phyloP scores from a whole-genome alignment of 768 basidiomycete genomes.

The Tephrocybe sp. region DNA sequence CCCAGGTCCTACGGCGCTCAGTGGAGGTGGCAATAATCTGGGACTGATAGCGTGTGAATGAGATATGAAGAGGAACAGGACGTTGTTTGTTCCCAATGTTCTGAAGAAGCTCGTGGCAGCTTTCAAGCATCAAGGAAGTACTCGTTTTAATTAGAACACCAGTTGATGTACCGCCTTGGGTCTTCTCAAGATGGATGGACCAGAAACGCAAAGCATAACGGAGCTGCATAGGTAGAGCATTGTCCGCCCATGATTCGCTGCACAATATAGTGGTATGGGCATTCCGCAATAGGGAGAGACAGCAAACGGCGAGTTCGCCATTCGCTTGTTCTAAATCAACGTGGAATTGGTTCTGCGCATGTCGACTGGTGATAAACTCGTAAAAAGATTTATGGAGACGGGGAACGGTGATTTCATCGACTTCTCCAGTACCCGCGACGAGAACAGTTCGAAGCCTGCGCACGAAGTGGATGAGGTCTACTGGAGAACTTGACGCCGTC shows the following conservation, averaged over 20 bases:
- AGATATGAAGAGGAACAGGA: not conserved
- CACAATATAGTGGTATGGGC: too few relatives aligned
- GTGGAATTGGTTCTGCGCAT: conserved; percentile 2
- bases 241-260: not conserved
- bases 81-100: not conserved
- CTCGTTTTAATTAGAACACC: not conserved
- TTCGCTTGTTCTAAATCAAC: not conserved
- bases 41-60: not conserved
- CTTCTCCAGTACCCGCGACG: conserved; percentile 9
- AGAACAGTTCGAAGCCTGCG: conserved; percentile 14
- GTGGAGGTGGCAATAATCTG: not conserved
- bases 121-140: not conserved
- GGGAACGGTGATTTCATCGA: conserved; percentile 10
- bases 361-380: conserved; percentile 11
- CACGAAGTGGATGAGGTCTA: conserved; percentile 14
- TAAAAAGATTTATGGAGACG: conserved; percentile 14
- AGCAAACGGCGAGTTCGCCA: not conserved
- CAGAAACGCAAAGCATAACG: conserved; percentile 7
- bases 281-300: not conserved
- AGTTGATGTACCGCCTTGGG: not conserved
- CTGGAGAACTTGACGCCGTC: not conserved
- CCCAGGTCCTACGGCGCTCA: not conserved
- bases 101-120: not conserved
- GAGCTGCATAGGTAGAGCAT: not conserved
- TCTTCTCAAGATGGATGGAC: not conserved